These are phyloP conservation scores for Fusarium torulosum DNA, from an alignment of 2,329 filamentous ascomycete species.

Conservation along the genomic window DNA sequence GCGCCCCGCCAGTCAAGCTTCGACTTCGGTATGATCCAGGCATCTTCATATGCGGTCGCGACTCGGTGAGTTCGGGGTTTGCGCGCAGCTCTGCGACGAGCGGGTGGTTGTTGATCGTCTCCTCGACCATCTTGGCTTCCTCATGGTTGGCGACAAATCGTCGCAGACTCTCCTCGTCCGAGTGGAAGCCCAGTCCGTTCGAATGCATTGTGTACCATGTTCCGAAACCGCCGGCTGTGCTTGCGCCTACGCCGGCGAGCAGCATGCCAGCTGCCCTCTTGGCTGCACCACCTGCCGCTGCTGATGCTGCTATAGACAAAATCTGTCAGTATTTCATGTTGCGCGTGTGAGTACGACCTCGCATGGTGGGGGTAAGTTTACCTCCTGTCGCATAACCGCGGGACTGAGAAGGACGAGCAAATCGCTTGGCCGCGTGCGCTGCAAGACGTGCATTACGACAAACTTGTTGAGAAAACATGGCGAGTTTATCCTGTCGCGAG, in stretches of 20 bases:
- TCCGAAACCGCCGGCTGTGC: conserved; percentile 50
- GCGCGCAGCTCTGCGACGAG: conserved; percentile 76
- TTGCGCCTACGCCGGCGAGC: conserved; percentile 50
- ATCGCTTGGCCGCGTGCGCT: conserved; percentile 42
- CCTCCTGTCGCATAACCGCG: conserved; percentile 49
- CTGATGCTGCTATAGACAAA: conserved; percentile 20
- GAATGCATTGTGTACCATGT: conserved; percentile 55
- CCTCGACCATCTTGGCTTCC: conserved; percentile 72
- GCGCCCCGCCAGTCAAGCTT: conserved; percentile 84
- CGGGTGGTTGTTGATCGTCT: conserved; percentile 80
- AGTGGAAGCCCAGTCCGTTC: conserved; percentile 56
- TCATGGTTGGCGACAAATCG: conserved; percentile 72
- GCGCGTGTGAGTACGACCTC: conserved; percentile 11
- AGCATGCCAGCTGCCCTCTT: conserved; percentile 45
- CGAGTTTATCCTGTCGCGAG: neutral
- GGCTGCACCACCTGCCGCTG: conserved; percentile 38
- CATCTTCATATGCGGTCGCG: conserved; percentile 89
- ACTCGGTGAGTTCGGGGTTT: conserved; percentile 76
- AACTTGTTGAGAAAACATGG: conserved; percentile 45
- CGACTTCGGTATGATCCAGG: conserved; percentile 75
- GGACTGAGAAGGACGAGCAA: conserved; percentile 33
- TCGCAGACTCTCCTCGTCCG: conserved; percentile 78
- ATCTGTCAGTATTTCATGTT: conserved; percentile 32
- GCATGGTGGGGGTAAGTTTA: conserved; percentile 12
- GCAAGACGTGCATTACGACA: conserved; percentile 44